Conservation (phyloP, 208 protist genomes). For the Trypanosoma rangeli region DNA sequence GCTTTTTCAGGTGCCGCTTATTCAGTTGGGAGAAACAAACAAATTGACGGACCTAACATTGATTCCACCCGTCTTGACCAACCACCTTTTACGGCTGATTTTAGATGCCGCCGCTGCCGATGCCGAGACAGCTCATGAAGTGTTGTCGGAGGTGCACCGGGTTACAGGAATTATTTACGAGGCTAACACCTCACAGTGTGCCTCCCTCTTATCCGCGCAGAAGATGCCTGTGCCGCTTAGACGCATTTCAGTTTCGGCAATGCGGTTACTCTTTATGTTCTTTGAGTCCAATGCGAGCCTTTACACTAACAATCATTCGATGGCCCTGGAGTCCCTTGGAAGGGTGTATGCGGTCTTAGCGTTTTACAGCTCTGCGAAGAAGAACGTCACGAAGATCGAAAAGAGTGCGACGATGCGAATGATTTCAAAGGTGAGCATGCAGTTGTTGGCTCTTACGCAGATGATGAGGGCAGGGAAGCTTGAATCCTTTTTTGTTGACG, state of each 20-base stretch:
- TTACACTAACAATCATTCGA: slow-evolving; percentile 17
- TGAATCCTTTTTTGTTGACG: slow-evolving; percentile 18
- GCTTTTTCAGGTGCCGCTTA: slow-evolving; percentile 43
- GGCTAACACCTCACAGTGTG: slow-evolving; percentile 3
- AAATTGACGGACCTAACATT: slow-evolving; percentile 18
- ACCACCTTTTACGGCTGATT: slow-evolving; percentile 10
- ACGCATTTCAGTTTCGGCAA: slow-evolving; percentile 1
- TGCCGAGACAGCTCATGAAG: not conserved
- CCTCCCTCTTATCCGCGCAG: slow-evolving; percentile 1
- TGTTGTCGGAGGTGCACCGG: slow-evolving; percentile 10
- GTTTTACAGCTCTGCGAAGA: slow-evolving; percentile 30
- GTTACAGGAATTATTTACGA: slow-evolving; percentile 11
- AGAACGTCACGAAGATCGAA: slow-evolving; percentile 23
- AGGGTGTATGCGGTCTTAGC: slow-evolving; percentile 48
- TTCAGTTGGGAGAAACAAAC: slow-evolving; percentile 26
- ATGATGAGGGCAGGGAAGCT: slow-evolving; percentile 18
- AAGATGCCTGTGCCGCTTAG: slow-evolving; percentile 7
- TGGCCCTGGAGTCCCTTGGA: slow-evolving; percentile 41
- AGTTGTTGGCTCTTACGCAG: slow-evolving; percentile 18
- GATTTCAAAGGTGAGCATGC: slow-evolving; percentile 5
- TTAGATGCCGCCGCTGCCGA: slow-evolving; percentile 2
- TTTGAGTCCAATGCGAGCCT: slow-evolving; percentile 37
- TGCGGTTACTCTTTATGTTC: slow-evolving; percentile 33
- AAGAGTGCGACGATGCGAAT: slow-evolving; percentile 15
- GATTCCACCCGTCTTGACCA: slow-evolving; percentile 4